Percentiles rank a stretch among this genome's conserved stretches.
These are phyloP conservation scores for Nicotiana tomentosiformis DNA, from an alignment of 257 asterid species.

Conservation along the genomic window DNA sequence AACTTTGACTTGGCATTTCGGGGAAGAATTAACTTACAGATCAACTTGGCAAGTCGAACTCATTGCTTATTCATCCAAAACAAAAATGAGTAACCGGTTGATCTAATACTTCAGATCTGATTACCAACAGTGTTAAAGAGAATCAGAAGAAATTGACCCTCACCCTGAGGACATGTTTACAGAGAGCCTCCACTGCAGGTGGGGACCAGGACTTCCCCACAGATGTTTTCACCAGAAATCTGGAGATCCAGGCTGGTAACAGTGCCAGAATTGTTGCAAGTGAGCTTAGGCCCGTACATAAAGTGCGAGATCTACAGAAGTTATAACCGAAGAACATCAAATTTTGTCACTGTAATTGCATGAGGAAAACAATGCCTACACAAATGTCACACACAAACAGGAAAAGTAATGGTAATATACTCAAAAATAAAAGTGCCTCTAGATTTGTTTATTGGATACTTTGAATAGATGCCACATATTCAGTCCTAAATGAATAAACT, in stretches of 20 bases:
- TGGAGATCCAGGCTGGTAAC: constrained; percentile 45
- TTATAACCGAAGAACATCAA: constrained; percentile 4
- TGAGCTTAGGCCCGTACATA: constrained; percentile 46
- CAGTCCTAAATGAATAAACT: neutral
- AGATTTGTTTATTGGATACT: constrained; percentile 4
- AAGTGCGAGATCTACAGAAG: constrained; percentile 42
- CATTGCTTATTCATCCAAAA: neutral
- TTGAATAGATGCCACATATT: neutral
- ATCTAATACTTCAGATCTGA: neutral
- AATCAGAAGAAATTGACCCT: constrained; percentile 1
- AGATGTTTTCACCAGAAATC: constrained; percentile 41
- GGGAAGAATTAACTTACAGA: neutral
- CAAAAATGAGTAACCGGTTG: neutral
- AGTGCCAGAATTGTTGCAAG: constrained; percentile 55
- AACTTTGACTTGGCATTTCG: constrained; percentile 4
- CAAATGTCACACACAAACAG: neutral
- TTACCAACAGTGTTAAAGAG: neutral
- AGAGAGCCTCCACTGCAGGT: constrained; percentile 52
- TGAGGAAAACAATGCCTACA: neutral
- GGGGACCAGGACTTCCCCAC: constrained; percentile 71
- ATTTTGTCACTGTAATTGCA: neutral
- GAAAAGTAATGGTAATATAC: neutral
- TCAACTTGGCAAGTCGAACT: neutral
- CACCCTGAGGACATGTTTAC: constrained; percentile 68
- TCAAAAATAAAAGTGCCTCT: constrained; percentile 1